Conservation (phyloP, 2,329 filamentous ascomycete species). For the Cercospora citrullina region DNA sequence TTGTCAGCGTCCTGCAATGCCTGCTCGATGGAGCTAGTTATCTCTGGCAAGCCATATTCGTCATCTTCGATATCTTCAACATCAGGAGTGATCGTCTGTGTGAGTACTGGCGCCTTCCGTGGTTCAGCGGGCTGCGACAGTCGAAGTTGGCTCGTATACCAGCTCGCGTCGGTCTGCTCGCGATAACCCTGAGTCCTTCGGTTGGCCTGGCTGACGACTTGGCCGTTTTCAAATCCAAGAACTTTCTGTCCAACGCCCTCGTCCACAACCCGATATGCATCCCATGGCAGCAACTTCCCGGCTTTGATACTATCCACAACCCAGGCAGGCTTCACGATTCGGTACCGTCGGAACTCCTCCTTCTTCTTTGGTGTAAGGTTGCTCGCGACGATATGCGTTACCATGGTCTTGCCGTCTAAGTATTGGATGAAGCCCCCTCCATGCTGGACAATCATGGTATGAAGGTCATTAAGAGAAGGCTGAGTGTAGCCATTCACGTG, state of each 20-base stretch:
- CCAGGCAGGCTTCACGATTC: constrained; percentile 94
- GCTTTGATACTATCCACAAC: constrained; percentile 84
- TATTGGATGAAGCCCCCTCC: constrained; percentile 96
- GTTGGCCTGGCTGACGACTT: constrained; percentile 66
- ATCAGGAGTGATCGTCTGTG: constrained; percentile 38
- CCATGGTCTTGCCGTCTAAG: constrained; percentile 88
- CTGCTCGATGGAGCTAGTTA: constrained; percentile 40
- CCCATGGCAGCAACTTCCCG: constrained; percentile 81
- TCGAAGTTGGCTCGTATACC: constrained; percentile 72
- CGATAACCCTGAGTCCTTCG: constrained; percentile 66
- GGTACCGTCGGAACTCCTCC: constrained; percentile 81
- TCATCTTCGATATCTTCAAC: constrained; percentile 36
- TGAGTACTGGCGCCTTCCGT: constrained; percentile 22
- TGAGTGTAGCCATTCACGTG: constrained; percentile 97
- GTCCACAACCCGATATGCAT: constrained; percentile 78
- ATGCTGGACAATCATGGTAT: constrained; percentile 83
- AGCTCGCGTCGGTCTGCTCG: constrained; percentile 79
- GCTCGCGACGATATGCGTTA: constrained; percentile 90
- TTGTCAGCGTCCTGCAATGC: constrained; percentile 30
- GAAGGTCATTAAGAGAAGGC: constrained; percentile 84
- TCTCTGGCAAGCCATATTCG: constrained; percentile 34
- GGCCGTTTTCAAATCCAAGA: constrained; percentile 63
- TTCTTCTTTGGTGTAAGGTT: constrained; percentile 89
- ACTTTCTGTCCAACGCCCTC: constrained; percentile 82
- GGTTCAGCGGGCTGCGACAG: constrained; percentile 13